A percentile compares a stretch with the other conserved stretches of the same genome.
Conservation (phyloP, 352 stramenopile genomes). For the Globisporangium mamillatum region DNA sequence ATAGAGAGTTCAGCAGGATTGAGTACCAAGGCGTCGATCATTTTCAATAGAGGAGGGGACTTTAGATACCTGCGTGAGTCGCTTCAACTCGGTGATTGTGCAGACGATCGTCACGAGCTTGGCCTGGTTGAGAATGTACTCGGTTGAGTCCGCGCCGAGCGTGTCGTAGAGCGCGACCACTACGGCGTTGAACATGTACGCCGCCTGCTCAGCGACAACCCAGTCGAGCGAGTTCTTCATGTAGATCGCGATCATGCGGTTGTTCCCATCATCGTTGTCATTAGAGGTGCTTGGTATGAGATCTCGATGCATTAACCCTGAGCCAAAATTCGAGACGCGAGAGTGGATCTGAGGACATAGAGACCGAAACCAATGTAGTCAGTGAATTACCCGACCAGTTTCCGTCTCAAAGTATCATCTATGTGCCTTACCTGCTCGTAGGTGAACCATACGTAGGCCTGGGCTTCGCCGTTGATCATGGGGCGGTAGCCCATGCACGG, state of each 20-base stretch:
- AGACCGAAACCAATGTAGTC: background rate
- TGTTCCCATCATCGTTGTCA: conserved; percentile 21
- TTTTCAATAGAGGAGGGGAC: background rate
- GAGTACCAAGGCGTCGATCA: background rate
- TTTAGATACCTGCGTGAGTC: conserved; percentile 32
- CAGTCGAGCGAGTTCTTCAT: conserved; percentile 97
- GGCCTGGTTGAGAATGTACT: conserved; percentile 79
- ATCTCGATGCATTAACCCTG: conserved; percentile 43
- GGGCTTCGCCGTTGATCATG: conserved; percentile 27
- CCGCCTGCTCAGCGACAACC: conserved; percentile 90
- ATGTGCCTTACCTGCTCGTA: conserved; percentile 33
- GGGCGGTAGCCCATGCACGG: conserved; percentile 45
- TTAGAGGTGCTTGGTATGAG: conserved; percentile 35
- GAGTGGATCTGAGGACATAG: conserved; percentile 18
- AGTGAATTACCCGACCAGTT: background rate
- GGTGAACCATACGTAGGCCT: conserved; percentile 53
- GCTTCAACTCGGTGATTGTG: conserved; percentile 47
- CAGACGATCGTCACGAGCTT: conserved; percentile 66
- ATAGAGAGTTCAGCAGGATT: background rate
- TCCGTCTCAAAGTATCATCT: background rate
- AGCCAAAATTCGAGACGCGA: conserved; percentile 34
- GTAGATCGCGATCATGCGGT: conserved; percentile 90
- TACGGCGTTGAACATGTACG: conserved; percentile 36
- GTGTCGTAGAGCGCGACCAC: conserved; percentile 79
- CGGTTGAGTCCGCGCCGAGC: conserved; percentile 65